Conservation (phyloP, 2,329 filamentous ascomycete species). For the Niveomyces coronatus region DNA sequence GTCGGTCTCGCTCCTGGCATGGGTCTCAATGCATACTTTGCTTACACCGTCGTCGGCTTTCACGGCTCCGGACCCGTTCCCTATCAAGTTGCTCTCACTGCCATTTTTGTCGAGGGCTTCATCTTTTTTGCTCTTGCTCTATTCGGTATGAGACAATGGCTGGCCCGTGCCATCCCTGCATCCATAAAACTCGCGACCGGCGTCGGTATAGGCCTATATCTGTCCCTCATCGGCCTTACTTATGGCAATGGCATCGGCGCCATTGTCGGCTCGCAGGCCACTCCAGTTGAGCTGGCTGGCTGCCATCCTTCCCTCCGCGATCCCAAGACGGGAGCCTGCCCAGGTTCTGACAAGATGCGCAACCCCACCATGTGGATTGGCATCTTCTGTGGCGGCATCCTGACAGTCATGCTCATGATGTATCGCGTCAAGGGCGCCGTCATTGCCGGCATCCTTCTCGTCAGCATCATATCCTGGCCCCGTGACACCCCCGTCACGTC, state of each 20-base stretch:
- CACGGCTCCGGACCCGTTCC: slow-evolving; percentile 65
- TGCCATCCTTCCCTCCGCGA: slow-evolving; percentile 40
- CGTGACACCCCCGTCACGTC: slow-evolving; percentile 65
- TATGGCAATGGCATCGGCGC: slow-evolving; percentile 77
- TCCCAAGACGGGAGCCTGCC: slow-evolving; percentile 45
- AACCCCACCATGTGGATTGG: slow-evolving; percentile 79
- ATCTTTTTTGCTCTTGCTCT: slow-evolving; percentile 74
- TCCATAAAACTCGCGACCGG: slow-evolving; percentile 83
- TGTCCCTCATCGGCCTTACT: slow-evolving; percentile 65
- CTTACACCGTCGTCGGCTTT: slow-evolving; percentile 64
- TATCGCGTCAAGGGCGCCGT: slow-evolving; percentile 83
- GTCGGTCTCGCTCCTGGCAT: slow-evolving; percentile 33
- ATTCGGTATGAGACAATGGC: slow-evolving; percentile 76
- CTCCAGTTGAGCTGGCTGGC: slow-evolving; percentile 66
- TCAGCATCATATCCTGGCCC: slow-evolving; percentile 85
- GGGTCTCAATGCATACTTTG: slow-evolving; percentile 77
- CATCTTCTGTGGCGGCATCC: slow-evolving; percentile 74
- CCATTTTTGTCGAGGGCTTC: slow-evolving; percentile 81
- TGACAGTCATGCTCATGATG: slow-evolving; percentile 73
- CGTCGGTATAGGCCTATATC: slow-evolving; percentile 75
- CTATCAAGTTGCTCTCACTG: slow-evolving; percentile 67
- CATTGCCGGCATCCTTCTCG: slow-evolving; percentile 71
- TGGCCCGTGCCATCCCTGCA: slow-evolving; percentile 70
- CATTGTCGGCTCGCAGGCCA: slow-evolving; percentile 56
- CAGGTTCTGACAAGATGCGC: slow-evolving; percentile 61